These are phyloP conservation scores for Pleurostoma richardsiae DNA, from an alignment of 2,329 filamentous ascomycete genomes.

Conservation along the genomic window DNA sequence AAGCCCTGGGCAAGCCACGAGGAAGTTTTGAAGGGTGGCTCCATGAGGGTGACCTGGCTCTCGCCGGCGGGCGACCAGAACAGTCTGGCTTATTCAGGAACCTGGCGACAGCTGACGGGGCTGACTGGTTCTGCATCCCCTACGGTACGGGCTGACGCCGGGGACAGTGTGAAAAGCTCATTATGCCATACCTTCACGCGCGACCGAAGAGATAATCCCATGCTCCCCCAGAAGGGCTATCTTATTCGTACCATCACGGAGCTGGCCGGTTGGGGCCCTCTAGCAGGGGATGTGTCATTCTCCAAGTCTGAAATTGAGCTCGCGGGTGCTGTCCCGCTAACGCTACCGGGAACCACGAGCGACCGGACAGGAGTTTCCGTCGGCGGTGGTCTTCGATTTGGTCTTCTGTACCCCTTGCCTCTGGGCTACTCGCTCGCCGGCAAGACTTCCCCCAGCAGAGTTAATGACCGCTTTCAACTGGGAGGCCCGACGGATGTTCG, in stretches of 20 bases:
- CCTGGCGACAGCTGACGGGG: constrained; percentile 86
- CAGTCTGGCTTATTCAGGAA: constrained; percentile 72
- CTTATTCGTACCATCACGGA: constrained; percentile 74
- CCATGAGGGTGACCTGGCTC: constrained; percentile 71
- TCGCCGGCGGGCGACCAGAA: constrained; percentile 62
- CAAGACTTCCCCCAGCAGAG: constrained; percentile 62
- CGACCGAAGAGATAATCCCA: constrained; percentile 78
- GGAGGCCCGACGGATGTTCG: constrained; percentile 93
- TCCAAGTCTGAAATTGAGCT: constrained; percentile 87
- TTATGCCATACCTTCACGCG: constrained; percentile 75
- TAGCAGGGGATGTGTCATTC: constrained; percentile 89
- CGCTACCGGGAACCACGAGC: constrained; percentile 57
- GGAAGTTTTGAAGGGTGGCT: constrained; percentile 76
- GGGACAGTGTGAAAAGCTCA: constrained; percentile 86
- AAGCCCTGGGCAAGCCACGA: constrained; percentile 95
- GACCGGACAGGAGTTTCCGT: constrained; percentile 75
- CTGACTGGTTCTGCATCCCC: constrained; percentile 72
- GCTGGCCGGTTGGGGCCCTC: constrained; percentile 77
- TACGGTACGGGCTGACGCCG: constrained; percentile 77
- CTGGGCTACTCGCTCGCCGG: constrained; percentile 48
- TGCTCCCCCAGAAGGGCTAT: constrained; percentile 79
- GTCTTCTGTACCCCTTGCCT: constrained; percentile 77
- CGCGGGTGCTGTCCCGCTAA: constrained; percentile 68
- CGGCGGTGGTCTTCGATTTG: constrained; percentile 74
- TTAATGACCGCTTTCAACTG: constrained; percentile 94